These are phyloP conservation scores for Erucastrum elatum DNA, from an alignment of 345 rosid species.

Conservation along the genomic window DNA sequence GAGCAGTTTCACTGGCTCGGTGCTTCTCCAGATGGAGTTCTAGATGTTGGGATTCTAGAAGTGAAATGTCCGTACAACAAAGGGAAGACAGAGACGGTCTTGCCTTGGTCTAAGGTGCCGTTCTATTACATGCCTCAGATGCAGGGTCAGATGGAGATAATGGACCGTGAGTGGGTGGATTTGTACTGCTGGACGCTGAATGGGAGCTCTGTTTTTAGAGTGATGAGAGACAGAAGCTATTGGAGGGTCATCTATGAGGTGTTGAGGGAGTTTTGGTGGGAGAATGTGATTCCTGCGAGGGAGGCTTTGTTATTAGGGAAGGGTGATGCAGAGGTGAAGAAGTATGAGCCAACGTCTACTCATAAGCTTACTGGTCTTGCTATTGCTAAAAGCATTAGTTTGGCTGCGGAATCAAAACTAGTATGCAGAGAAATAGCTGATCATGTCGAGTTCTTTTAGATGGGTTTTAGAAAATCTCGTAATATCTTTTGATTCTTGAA, in stretches of 20 bases:
- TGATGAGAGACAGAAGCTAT: constrained; percentile 60
- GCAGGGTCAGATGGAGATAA: constrained; percentile 95
- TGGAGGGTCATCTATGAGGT: constrained; percentile 71
- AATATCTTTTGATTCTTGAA: neutral
- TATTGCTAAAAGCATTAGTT: constrained; percentile 59
- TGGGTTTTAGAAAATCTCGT: constrained; percentile 8
- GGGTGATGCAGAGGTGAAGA: constrained; percentile 45
- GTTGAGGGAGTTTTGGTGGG: constrained; percentile 89
- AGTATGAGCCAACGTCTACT: constrained; percentile 61
- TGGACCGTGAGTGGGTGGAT: constrained; percentile 90
- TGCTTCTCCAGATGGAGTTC: constrained; percentile 92
- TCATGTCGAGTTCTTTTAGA: constrained; percentile 66
- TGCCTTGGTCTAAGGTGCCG: constrained; percentile 81
- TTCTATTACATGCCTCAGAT: constrained; percentile 96
- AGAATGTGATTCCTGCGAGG: constrained; percentile 77
- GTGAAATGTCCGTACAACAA: constrained; percentile 95
- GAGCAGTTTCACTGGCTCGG: constrained; percentile 74
- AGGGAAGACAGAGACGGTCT: constrained; percentile 76
- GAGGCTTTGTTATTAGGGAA: constrained; percentile 60
- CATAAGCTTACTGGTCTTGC: constrained; percentile 69
- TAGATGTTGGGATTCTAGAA: constrained; percentile 75
- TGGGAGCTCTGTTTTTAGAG: constrained; percentile 78
- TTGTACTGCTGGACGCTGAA: constrained; percentile 93
- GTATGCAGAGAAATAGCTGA: constrained; percentile 84
- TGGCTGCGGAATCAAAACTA: constrained; percentile 65